Conservation (phyloP, 192 early-diverging fungal genomes). For the Umbelopsis vinacea region DNA sequence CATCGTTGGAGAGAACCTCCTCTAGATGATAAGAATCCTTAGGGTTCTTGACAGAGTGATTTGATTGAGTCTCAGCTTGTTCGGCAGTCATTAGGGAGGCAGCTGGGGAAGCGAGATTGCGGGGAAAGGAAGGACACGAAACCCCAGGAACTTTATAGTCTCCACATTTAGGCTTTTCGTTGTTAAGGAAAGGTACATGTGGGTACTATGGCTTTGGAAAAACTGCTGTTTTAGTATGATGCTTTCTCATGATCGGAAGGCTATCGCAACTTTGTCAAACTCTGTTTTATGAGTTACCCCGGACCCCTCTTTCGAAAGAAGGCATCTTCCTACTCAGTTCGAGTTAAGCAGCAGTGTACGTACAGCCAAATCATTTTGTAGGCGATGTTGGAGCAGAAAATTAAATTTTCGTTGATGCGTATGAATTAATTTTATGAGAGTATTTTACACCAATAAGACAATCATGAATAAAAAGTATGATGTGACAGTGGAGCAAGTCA, state of each 20-base stretch:
- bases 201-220: background rate
- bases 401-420: too few relatives aligned
- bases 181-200: background rate
- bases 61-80: background rate
- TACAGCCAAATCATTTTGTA: too few relatives aligned
- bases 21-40: background rate
- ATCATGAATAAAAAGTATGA: background rate
- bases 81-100: background rate
- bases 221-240: background rate
- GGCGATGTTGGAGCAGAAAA: too few relatives aligned
- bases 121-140: background rate
- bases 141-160: background rate
- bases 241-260: background rate
- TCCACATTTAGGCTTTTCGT: background rate
- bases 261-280: background rate
- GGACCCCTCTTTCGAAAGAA: background rate
- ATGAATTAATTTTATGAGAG: background rate
- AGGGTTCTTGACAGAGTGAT: background rate
- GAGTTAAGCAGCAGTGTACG: too few relatives aligned
- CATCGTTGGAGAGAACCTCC: background rate
- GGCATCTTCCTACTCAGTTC: background rate
- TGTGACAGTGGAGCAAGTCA: background rate
- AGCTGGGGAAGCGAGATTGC: background rate
- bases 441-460: background rate
- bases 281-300: slow-evolving; percentile 1